A percentile compares a stretch with the other conserved stretches of the same genome.
Evolutionary conservation across 805 yeast genomes (phyloP).

Genomic region (Maudiozyma barnettii): DNA sequence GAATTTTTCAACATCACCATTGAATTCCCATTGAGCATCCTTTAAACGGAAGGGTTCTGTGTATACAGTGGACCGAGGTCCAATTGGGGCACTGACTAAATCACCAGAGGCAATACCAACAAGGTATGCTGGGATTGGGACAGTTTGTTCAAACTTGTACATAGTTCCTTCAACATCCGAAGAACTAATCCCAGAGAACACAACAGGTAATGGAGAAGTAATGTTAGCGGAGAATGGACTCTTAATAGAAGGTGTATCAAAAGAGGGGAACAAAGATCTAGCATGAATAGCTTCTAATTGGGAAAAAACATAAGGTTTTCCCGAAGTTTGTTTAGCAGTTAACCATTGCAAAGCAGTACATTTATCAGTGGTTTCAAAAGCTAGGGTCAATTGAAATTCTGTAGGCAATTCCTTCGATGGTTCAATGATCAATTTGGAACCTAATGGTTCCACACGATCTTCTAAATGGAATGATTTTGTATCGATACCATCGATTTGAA

Average conservation of each 20-base stretch:
- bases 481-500: conserved; percentile 35
- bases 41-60: conserved; percentile 63
- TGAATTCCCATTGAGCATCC: conserved; percentile 70
- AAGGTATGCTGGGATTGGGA: conserved; percentile 80
- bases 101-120: conserved; percentile 83
- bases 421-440: conserved; percentile 41
- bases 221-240: conserved; percentile 51
- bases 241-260: conserved; percentile 83
- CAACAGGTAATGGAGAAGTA: conserved; percentile 55
- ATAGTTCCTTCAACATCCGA: conserved; percentile 11
- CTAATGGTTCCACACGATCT: conserved; percentile 45
- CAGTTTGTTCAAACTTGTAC: conserved; percentile 56
- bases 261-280: conserved; percentile 77
- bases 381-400: conserved; percentile 31
- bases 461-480: conserved; percentile 22
- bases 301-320: conserved; percentile 62
- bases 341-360: conserved; percentile 87
- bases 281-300: conserved; percentile 92
- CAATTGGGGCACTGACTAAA: conserved; percentile 53
- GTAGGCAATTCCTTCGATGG: not conserved
- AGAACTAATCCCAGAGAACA: conserved; percentile 56
- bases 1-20: conserved; percentile 71
- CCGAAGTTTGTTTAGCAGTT: conserved; percentile 63
- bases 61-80: conserved; percentile 80
- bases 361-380: conserved; percentile 59